Evolutionary conservation across 1,139 yeast genomes (phyloP), one percentile per base, ranked within the genome.

Genomic region (Candida albicans): DNA sequence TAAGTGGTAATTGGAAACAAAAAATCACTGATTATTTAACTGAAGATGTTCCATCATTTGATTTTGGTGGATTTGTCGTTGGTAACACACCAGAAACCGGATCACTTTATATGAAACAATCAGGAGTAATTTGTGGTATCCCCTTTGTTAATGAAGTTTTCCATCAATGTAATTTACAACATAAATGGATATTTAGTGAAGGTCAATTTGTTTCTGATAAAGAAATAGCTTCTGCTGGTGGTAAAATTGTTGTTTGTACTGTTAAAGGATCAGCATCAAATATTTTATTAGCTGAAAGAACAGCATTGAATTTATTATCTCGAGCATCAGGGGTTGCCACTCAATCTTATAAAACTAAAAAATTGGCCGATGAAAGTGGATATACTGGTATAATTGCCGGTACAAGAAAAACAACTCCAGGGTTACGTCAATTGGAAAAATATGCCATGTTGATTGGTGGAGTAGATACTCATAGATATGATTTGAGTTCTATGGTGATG

Each of bases 321-420:
- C 75, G 98, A 56, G 75, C 90, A 35, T 85, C 96, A 1, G 98
- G 98, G 1, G 78, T 91, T 41, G 96, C 97, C n/a, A 86, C 96
- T 1, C 82, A 82, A 52, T 82, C 95, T 1, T 67, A 70, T 42
- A 66, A 70, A 27, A 77, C 91, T 10, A 70, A 83, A 44, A 59
- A 68, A 14, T 65, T 81, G 46, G 96, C 96, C 0, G 77, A 81
- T 48, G 67, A 77, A 35, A 68, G 79, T n/a, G 95, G 96, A 0
- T 91, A 83, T 61, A 70, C 69, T 2, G 98, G 97, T 0, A 74
- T 84, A 30, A 88, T 91, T 60, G 97, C 98, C 0, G 98, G 98
- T n/a, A 91, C 98, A 1, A 80, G 98, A 58, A 91, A 91, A 64
- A 91, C 97, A n/a, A 91, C 98, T 0, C 98, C 98, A 0, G 98